Base-by-base conservation (phyloP, 306 rosid genomes). In the Alnus glutinosa region DNA sequence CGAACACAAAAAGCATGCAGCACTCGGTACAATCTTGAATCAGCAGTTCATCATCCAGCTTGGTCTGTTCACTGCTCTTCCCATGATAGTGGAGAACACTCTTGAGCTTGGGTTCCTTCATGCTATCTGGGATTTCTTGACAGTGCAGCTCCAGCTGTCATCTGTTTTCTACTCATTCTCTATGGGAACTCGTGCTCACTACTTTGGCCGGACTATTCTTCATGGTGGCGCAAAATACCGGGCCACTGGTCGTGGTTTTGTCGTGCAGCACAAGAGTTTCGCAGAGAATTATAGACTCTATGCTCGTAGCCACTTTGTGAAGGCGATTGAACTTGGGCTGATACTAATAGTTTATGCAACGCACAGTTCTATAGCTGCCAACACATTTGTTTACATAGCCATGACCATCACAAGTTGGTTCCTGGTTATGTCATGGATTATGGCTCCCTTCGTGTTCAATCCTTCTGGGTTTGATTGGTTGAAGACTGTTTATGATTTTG, bases 381-480 rank as follows among this genome's bases (percentile, higher is more conserved):
- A 83, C 83, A 85, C 91, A 14, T 90, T 90, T 83, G 92, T 92
- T 74, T 92, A 94, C 84, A 81, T 94, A 78, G 90, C 84, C 81
- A 79, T 94, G 94, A 90, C 94, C 68, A 72, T 92, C 79, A 81
- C 91, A 19, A 91, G 92, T 85, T 94, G 98, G 98, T 92, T 94
- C 85, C 77, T 94, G 9, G 97, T 90, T 73, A 10, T 75, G 48
- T 89, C 98, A 12, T 94, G 97, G 98, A 84, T 92, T 68, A 57
- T 94, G 92, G 89, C 96, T 39, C 97, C 98, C 39, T 94, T 94
- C 55, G 80, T 90, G 55, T 94, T 94, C 78, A 94, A 94, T 70
- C 97, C 98, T 73, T 89, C 90, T 67, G 96, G 96, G 9, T 94
- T 92, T 85, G 98, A 94, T 81, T 94, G 98, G 98, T 79, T 92